Conservation (phyloP, 495 filamentous ascomycete species). For the Arthonia radiata region DNA sequence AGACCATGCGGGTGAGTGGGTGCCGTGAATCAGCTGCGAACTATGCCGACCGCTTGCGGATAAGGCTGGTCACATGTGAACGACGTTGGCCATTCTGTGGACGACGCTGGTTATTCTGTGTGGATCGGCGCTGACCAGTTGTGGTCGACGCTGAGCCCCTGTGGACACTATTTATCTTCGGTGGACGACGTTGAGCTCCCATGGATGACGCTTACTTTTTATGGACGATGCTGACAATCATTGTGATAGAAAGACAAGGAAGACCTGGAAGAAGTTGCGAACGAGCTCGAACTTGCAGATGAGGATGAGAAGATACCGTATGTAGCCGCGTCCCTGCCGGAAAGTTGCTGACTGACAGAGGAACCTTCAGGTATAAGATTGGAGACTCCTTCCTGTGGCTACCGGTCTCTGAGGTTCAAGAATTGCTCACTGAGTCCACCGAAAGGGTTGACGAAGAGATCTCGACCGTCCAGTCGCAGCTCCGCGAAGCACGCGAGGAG, state of each 20-base stretch:
- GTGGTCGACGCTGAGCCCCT: no score
- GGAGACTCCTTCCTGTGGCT: slow-evolving; percentile 85
- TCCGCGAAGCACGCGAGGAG: slow-evolving; percentile 51
- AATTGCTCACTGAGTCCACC: slow-evolving; percentile 46
- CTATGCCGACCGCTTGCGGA: no score
- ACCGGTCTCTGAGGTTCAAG: slow-evolving; percentile 58
- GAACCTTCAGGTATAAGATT: slow-evolving; percentile 79
- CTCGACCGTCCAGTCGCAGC: slow-evolving; percentile 44
- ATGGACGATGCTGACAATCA: no score
- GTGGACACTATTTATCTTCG: no score
- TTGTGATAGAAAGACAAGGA: slow-evolving; percentile 99
- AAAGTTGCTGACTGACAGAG: no score
- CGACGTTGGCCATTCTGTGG: no score
- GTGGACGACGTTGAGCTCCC: no score
- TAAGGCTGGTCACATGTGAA: no score
- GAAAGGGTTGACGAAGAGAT: slow-evolving; percentile 54
- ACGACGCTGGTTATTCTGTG: no score
- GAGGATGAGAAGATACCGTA: slow-evolving; percentile 87
- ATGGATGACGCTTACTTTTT: no score
- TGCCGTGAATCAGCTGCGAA: no score
- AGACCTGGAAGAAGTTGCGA: slow-evolving; percentile 77
- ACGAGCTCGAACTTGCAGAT: slow-evolving; percentile 79
- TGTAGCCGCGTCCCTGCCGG: slow-evolving; percentile 6
- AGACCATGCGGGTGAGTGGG: slow-evolving; percentile 54
- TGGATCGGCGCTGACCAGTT: no score